Evolutionary conservation across 2,329 filamentous ascomycete species (phyloP).

Genomic region (Dothistroma septosporum): DNA sequence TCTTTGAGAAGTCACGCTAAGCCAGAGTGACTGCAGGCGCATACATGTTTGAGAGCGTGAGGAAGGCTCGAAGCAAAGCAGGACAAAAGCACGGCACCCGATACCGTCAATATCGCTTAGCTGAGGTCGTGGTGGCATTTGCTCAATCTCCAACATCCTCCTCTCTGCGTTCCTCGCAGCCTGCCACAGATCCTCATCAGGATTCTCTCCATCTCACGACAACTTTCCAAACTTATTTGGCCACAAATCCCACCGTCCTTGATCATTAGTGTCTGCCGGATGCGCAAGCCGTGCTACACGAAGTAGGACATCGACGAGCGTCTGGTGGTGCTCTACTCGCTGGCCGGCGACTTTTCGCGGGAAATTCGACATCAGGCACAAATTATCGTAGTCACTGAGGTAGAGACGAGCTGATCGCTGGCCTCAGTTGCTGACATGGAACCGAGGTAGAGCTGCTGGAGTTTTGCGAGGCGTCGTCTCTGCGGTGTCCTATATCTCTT

Average conservation of each 20-base stretch:
- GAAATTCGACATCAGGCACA: background rate
- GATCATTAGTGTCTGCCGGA: background rate
- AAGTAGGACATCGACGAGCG: background rate
- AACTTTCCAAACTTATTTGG: background rate
- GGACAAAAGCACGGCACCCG: no score
- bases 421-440: background rate
- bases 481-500: background rate
- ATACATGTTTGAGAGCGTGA: no score
- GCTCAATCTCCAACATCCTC: slow-evolving; percentile 1
- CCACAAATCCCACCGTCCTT: slow-evolving; percentile 2
- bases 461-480: background rate
- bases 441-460: background rate
- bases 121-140: background rate
- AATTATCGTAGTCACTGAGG: background rate
- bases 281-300: background rate
- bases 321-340: background rate
- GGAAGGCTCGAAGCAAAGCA: no score
- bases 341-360: background rate
- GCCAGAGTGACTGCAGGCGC: no score
- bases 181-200: background rate
- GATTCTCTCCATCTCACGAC: background rate
- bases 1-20: no score
- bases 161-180: background rate
- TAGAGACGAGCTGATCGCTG: background rate
- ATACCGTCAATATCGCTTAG: no score